A percentile compares a stretch with the other conserved stretches of the same genome.
phyloP scores from a whole-genome alignment of 495 filamentous ascomycete genomes.

The Sporormia fimetaria region DNA sequence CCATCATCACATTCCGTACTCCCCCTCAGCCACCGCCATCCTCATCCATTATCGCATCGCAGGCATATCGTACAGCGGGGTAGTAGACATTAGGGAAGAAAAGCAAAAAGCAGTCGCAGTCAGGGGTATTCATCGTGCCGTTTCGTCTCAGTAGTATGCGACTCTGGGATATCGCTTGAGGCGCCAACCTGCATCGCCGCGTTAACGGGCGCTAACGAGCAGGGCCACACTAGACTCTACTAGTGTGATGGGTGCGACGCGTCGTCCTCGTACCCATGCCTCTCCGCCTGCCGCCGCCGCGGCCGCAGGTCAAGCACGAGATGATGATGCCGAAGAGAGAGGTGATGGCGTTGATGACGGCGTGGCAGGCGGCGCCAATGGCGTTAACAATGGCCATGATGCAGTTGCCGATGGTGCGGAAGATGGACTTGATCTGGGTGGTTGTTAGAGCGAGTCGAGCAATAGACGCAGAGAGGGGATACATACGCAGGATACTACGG shows the following conservation, averaged over 20 bases:
- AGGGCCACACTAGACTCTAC: conserved; percentile 22
- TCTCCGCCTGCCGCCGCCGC: conserved; percentile 37
- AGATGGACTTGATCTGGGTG: conserved; percentile 59
- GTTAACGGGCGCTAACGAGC: too few relatives aligned
- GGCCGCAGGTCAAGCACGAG: conserved; percentile 74
- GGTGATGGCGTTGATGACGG: conserved; percentile 74
- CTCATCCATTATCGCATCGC: too few relatives aligned
- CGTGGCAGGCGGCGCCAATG: conserved; percentile 60
- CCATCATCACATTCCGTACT: too few relatives aligned
- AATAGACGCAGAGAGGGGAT: conserved; percentile 6
- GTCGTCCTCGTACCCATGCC: conserved; percentile 10
- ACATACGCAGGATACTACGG: conserved; percentile 91
- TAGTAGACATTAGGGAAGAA: too few relatives aligned
- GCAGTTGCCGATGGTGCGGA: conserved; percentile 71
- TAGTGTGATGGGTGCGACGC: conserved; percentile 18
- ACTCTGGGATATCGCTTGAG: too few relatives aligned
- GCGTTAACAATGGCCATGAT: conserved; percentile 78
- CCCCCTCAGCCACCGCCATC: too few relatives aligned
- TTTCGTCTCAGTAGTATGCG: too few relatives aligned
- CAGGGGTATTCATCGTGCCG: too few relatives aligned
- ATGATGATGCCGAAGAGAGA: conserved; percentile 74
- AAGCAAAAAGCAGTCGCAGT: too few relatives aligned
- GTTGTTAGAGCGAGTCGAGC: conserved; percentile 11
- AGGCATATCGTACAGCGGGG: too few relatives aligned
- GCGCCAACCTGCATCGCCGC: too few relatives aligned